Base-by-base conservation (phyloP, 306 rosid species). In the Macrotyloma uniflorum region DNA sequence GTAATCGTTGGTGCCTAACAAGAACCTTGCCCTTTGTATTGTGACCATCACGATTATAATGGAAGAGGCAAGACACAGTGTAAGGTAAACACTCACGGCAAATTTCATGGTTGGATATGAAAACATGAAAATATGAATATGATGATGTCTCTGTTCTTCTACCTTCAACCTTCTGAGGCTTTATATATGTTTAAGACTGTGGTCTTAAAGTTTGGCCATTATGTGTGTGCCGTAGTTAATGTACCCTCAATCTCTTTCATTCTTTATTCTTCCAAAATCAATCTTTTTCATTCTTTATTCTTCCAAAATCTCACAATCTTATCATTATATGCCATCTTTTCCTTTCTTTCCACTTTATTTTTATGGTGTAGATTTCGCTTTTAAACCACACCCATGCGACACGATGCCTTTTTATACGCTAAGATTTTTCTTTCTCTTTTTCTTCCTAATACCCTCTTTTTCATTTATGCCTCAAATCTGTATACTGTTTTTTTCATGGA, bases 1-100 rank as follows among this genome's bases (percentile, higher is more conserved):
- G 47, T 58, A 93, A 18, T 88, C 93, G 7, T 70, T 6, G 3
- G 19, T 68, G 4, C 78, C 85, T 12, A 85, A 42, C 20, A 86
- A n/a, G 8, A 66, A 62, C 24, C 86, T 32, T 5, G 51, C 87
- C 20, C 87, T 82, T 33, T 74, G 70, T 1, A 79, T 13, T 19
- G 85, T 72, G 10, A 71, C 74, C 59, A 78, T 42, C 45, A 74
- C 46, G 3, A 91, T 24, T 7, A 76, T 51, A 3, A 89, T n/a
- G 67, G 80, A 45, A 9, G 66, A 54, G 4, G 79, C 79, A 20
- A 82, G 1, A 9, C 76, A 62, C 6, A 79, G 14, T n/a, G 76
- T 53, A 2, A 82, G 12, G 28, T 64, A 78, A 36, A 79, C 42
- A 32, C 72, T 77, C 30, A 8, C 55, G 3, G 11, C 19, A 11